phyloP scores from a whole-genome alignment of 345 rosid species.

The Geranium brycei region DNA sequence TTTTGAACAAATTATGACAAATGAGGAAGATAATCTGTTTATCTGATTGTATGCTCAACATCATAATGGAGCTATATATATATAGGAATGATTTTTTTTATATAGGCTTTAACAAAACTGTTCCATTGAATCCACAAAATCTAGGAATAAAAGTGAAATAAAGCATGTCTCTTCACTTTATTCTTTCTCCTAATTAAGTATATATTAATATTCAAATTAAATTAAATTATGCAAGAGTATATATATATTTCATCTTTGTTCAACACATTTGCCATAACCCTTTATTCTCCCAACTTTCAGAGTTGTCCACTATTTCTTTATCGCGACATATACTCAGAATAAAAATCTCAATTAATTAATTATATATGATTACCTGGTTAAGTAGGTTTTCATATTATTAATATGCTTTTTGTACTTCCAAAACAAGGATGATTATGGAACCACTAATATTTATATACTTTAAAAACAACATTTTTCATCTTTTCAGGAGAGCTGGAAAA shows the following conservation, averaged over 20 bases:
- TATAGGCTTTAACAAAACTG: conserved; percentile 6
- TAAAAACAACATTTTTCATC: too few species aligned
- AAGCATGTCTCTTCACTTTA: conserved; percentile 26
- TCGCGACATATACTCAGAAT: too few species aligned
- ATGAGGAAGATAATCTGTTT: too few species aligned
- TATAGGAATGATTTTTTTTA: too few species aligned
- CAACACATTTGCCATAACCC: conserved; percentile 16
- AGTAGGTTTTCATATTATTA: too few species aligned
- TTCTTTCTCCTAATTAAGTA: conserved; percentile 21
- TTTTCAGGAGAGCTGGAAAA: conserved; percentile 40
- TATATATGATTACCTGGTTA: neutral
- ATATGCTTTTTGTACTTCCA: too few species aligned
- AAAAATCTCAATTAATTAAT: too few species aligned
- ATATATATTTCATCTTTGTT: conserved; percentile 16
- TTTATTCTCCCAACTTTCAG: conserved; percentile 13
- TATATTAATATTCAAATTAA: conserved; percentile 13
- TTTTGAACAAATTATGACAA: too few species aligned
- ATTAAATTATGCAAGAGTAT: conserved; percentile 7
- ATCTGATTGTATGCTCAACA: too few species aligned
- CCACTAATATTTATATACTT: too few species aligned
- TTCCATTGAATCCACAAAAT: conserved; percentile 16
- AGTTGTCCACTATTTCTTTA: conserved; percentile 5
- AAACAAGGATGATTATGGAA: too few species aligned
- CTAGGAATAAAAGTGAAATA: conserved; percentile 11
- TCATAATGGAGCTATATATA: too few species aligned